Percentiles rank a stretch among this genome's conserved stretches.
These are phyloP conservation scores for Trichophyton equinum DNA, from an alignment of 2,329 filamentous ascomycete genomes.

Conservation along the genomic window DNA sequence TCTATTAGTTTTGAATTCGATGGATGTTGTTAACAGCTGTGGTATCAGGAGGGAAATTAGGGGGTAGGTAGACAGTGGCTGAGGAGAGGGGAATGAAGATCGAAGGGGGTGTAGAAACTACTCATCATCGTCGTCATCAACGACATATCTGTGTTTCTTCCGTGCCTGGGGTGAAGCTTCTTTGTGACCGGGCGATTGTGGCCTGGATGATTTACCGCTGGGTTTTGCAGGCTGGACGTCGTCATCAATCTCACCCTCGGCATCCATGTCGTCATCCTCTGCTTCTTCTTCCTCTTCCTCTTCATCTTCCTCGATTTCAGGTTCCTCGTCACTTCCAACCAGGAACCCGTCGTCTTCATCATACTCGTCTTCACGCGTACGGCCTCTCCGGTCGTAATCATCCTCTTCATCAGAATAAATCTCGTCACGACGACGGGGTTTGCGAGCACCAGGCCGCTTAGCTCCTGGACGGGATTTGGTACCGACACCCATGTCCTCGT, in stretches of 20 bases:
- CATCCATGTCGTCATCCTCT: slow-evolving; percentile 35
- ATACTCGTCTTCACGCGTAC: slow-evolving; percentile 63
- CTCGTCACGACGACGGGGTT: slow-evolving; percentile 34
- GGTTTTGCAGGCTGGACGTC: slow-evolving; percentile 20
- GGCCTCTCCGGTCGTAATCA: slow-evolving; percentile 33
- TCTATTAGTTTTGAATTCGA: background rate
- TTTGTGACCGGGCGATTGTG: slow-evolving; percentile 12
- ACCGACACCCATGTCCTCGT: slow-evolving; percentile 34
- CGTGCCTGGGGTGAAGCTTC: slow-evolving; percentile 27
- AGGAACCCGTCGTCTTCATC: slow-evolving; percentile 74
- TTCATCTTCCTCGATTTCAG: slow-evolving; percentile 34
- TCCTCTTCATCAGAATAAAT: slow-evolving; percentile 40
- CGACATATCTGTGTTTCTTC: slow-evolving; percentile 37
- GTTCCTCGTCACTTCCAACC: slow-evolving; percentile 38
- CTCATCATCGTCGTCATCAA: slow-evolving; percentile 39
- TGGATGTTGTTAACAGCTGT: background rate
- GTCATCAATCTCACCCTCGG: slow-evolving; percentile 32
- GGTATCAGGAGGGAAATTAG: background rate
- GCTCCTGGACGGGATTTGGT: slow-evolving; percentile 26
- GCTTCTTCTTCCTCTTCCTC: slow-evolving; percentile 31
- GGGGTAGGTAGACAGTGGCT: background rate
- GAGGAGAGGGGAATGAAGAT: too few species aligned
- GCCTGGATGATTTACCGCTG: slow-evolving; percentile 4
- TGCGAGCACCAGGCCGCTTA: slow-evolving; percentile 24
- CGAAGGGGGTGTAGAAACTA: background rate